These are phyloP conservation scores for Candida berthetii DNA, from an alignment of 805 yeast species.

Conservation along the genomic window DNA sequence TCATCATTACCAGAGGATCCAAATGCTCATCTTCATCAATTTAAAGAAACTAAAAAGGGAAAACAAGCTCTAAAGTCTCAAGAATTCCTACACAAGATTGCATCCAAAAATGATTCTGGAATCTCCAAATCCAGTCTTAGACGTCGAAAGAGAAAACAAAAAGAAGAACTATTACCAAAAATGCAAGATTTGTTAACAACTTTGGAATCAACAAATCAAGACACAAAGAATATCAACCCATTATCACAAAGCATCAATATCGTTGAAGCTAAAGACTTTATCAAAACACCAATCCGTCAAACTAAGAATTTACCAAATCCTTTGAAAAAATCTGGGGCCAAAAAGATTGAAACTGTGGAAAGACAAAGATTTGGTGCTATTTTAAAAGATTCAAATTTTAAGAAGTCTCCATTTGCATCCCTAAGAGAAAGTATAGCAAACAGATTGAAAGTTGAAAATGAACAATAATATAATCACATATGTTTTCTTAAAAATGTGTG, in stretches of 20 bases:
- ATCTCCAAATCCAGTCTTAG: conserved; percentile 63
- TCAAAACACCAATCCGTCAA: conserved; percentile 2
- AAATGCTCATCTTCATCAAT: conserved; percentile 44
- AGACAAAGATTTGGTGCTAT: conserved; percentile 51
- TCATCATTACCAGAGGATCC: conserved; percentile 28
- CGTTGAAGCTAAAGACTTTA: conserved; percentile 9
- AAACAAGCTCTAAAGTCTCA: conserved; percentile 35
- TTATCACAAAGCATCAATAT: conserved; percentile 13
- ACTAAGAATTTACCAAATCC: conserved; percentile 44
- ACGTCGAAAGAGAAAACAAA: conserved; percentile 55
- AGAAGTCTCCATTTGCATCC: conserved; percentile 58
- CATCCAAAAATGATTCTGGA: conserved; percentile 25
- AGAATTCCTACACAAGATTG: conserved; percentile 32
- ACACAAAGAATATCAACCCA: neutral
- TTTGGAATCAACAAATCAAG: conserved; percentile 26
- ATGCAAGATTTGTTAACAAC: conserved; percentile 56
- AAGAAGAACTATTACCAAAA: conserved; percentile 60
- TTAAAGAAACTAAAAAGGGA: conserved; percentile 46
- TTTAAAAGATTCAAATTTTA: conserved; percentile 46
- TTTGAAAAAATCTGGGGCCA: conserved; percentile 46
- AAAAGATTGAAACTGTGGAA: conserved; percentile 51
- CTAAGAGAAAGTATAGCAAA: conserved; percentile 48
- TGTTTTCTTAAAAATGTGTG: conserved; percentile 7
- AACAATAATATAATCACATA: neutral
- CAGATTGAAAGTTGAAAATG: conserved; percentile 7